Percentiles rank a stretch among this genome's conserved stretches.
Evolutionary conservation across 495 filamentous ascomycete species (phyloP).

Genomic region (Astrothelium subdiscretum): DNA sequence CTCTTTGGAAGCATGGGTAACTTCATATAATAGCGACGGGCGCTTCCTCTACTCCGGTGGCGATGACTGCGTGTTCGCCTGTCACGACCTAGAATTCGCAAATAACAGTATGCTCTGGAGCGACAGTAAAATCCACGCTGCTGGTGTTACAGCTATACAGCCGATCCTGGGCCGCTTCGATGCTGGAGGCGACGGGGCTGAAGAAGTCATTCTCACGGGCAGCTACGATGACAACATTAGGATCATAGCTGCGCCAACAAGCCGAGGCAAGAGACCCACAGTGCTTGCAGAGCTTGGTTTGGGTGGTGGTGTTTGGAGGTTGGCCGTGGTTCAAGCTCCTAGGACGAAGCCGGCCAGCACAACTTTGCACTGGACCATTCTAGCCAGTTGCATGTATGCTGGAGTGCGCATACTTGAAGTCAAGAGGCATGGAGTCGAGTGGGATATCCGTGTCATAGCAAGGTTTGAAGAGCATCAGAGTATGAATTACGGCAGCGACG

Average conservation of each 20-base stretch:
- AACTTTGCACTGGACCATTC: constrained; percentile 30
- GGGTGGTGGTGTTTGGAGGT: constrained; percentile 83
- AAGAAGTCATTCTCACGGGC: constrained; percentile 61
- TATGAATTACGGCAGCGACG: constrained; percentile 90
- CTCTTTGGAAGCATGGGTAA: constrained; percentile 57
- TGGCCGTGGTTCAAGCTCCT: constrained; percentile 39
- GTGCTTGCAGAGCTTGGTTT: constrained; percentile 54
- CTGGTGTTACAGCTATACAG: constrained; percentile 82
- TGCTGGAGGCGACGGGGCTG: background rate
- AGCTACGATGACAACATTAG: constrained; percentile 85
- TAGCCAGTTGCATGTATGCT: constrained; percentile 92
- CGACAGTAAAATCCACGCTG: constrained; percentile 49
- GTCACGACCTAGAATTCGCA: constrained; percentile 8
- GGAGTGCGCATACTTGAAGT: constrained; percentile 54
- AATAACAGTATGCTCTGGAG: constrained; percentile 20
- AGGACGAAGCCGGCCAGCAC: constrained; percentile 4
- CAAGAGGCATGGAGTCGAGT: constrained; percentile 28
- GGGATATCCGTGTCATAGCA: constrained; percentile 54
- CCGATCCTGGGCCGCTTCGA: constrained; percentile 36
- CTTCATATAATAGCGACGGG: constrained; percentile 25
- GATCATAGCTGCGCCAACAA: constrained; percentile 28
- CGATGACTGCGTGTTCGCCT: constrained; percentile 44
- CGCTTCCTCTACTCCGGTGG: constrained; percentile 50
- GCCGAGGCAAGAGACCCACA: constrained; percentile 14
- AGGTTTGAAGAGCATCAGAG: constrained; percentile 80